Evolutionary conservation across 2,329 filamentous ascomycete genomes (phyloP), one percentile per base, ranked within the genome.

Genomic region (Fusarium chuoi): DNA sequence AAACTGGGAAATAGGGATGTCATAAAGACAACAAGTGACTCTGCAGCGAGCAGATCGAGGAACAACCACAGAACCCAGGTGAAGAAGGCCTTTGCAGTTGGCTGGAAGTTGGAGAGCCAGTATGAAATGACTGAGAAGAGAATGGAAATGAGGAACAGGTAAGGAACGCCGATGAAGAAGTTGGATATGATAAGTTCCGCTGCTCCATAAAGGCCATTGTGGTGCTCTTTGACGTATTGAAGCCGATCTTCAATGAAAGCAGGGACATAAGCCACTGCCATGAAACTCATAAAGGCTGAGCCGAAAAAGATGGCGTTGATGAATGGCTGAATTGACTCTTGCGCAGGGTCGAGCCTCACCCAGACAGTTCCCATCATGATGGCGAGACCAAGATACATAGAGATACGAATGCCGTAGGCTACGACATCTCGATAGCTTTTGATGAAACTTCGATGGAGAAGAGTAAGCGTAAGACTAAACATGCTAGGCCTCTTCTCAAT

Each of bases 281-380:
- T 94, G 83, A 94, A 94, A 45, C 90, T 92, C 90, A 94, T 93
- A 82, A 94, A 94, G 4, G 92, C 92, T 0, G 88, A 89, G 22
- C 92, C 90, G 77, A 93, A 93, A 85, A 93, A 92, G 58, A 97
- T 93, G 54, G 93, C 93, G 80, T 97, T 97, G 81, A 91, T 94
- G 77, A 94, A 93, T 1, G 94, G 90, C 77, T 94, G 92, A 75
- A 97, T 96, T 66, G 92, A 92, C 63, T 87, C 84, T 79, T 97
- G 94, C 0, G 87, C 84, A 0, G 91, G 87, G 8, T 87, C 83
- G 6, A 97, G 86, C 11, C 94, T 90, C 20, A 97, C 84, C 91
- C 93, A 97, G 18, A 97, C 93, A 0, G 94, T 97, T 10, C 94
- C 94, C 92, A 96, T 95, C 89, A 96, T 92, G 75, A 96, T 89